Evolutionary conservation across 2,329 filamentous ascomycete species (phyloP), one percentile per base, ranked within the genome.

Genomic region (Pseudocercospora pini-densiflorae): DNA sequence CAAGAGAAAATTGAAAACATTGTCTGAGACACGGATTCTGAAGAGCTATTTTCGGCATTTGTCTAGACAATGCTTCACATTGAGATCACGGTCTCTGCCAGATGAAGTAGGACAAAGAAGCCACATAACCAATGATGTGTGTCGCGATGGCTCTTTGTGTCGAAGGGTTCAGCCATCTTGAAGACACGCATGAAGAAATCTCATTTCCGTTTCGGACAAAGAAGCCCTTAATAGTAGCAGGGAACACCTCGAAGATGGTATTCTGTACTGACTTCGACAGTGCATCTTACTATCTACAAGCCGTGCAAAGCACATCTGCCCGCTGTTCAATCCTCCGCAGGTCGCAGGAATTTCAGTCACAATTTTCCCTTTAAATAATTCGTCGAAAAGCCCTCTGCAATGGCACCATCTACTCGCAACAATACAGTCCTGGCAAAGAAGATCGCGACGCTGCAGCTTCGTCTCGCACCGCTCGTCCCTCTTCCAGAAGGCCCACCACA

Each of bases 391-490:
- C n/a, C 40, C 24, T 36, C 29, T 27, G 66, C 29, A n/a, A 77
- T 77, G 75, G 76, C 75, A 9, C 76, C 75, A 9, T 70, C 68
- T 16, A 76, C 74, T 36, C 74, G 74, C 68, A 70, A 70, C 61
- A 74, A 73, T 70, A 68, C 68, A 68, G 66, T 78, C 6, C 84
- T 93, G 68, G 80, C 82, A 8, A 77, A 82, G 68, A 92, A 92
- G 75, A 83, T 93, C 65, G 74, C 80, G 24, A 86, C 90, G 70
- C 89, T 93, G 84, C 84, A 86, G 21, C 84, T 91, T 10, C 83
- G 83, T 23, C 86, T 93, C 24, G 85, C 86, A 0, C 90, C 90
- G 0, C 87, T 93, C 5, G 87, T 91, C 7, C 77, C 76, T 12
- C 73, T 84, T 0, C 77, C 78, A 79, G 90, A 70, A 82, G 90